Conservation (phyloP, 1,284 basidiomycete genomes). For the Ustilago tritici region DNA sequence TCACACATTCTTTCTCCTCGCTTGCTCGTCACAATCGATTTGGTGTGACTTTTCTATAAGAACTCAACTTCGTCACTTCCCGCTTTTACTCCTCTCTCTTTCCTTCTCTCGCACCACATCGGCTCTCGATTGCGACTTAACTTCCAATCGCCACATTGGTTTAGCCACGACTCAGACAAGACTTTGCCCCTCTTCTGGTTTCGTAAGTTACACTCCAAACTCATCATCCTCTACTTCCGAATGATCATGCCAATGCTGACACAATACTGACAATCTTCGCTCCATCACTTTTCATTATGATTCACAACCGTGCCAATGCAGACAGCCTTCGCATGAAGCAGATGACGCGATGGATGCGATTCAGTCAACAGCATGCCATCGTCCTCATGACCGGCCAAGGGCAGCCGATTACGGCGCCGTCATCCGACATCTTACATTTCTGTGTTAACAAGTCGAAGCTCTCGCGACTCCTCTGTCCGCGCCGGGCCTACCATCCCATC, state of each 20-base stretch:
- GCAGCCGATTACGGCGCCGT: constrained; percentile 19
- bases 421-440: constrained; percentile 12
- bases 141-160: neutral
- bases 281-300: neutral
- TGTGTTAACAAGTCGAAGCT: constrained; percentile 23
- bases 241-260: neutral
- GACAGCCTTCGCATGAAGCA: neutral
- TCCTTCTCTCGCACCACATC: neutral
- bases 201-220: neutral
- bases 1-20: neutral
- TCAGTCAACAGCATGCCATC: constrained; percentile 1
- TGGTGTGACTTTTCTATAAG: neutral
- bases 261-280: neutral
- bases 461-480: constrained; percentile 15
- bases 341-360: constrained; percentile 8
- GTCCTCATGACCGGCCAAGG: constrained; percentile 3
- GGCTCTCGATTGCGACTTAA: neutral
- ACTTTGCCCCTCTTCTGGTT: neutral
- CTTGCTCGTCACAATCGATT: neutral
- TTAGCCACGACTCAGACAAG: neutral
- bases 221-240: neutral
- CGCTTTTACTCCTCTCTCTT: neutral
- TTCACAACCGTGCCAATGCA: neutral
- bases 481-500: neutral
- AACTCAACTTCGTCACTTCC: neutral